These are phyloP conservation scores for Metarhizium anisopliae DNA, from an alignment of 2,329 filamentous ascomycete species.

Conservation along the genomic window DNA sequence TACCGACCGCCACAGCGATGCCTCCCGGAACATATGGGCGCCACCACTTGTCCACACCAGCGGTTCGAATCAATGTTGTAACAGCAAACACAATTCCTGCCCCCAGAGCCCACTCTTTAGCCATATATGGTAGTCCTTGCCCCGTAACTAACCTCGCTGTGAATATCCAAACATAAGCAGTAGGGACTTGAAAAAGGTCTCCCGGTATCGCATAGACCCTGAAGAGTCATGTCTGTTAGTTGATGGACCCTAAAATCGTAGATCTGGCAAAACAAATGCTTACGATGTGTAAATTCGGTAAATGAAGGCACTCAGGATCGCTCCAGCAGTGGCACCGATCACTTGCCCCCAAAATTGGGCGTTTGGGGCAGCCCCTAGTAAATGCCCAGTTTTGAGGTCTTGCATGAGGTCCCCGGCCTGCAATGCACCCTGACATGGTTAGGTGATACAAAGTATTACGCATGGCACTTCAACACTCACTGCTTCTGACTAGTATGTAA, in stretches of 20 bases:
- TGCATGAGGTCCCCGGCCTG: constrained; percentile 97
- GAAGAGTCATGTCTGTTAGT: background rate
- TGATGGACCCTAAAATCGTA: background rate
- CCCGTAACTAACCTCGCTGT: constrained; percentile 90
- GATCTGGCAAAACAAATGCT: background rate
- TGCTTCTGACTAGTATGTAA: constrained; percentile 27
- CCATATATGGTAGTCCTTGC: constrained; percentile 76
- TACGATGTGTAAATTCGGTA: constrained; percentile 76
- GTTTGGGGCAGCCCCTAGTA: constrained; percentile 83
- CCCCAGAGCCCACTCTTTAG: constrained; percentile 66
- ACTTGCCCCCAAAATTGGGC: constrained; percentile 97
- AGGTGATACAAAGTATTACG: background rate
- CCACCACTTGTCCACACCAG: constrained; percentile 50
- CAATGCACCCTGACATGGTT: constrained; percentile 51
- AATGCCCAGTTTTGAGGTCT: constrained; percentile 90
- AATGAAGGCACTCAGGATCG: constrained; percentile 75
- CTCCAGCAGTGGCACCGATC: constrained; percentile 79
- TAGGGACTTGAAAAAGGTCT: constrained; percentile 85
- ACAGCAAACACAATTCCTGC: constrained; percentile 66
- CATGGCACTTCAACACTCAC: constrained; percentile 14
- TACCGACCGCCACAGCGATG: constrained; percentile 88
- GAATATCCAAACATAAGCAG: constrained; percentile 95
- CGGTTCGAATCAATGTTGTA: constrained; percentile 63
- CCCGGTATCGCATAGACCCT: constrained; percentile 84
- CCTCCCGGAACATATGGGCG: constrained; percentile 75